A percentile compares a stretch with the other conserved stretches of the same genome.
phyloP scores from a whole-genome alignment of 805 yeast genomes.

The Wickerhamiella brachini region DNA sequence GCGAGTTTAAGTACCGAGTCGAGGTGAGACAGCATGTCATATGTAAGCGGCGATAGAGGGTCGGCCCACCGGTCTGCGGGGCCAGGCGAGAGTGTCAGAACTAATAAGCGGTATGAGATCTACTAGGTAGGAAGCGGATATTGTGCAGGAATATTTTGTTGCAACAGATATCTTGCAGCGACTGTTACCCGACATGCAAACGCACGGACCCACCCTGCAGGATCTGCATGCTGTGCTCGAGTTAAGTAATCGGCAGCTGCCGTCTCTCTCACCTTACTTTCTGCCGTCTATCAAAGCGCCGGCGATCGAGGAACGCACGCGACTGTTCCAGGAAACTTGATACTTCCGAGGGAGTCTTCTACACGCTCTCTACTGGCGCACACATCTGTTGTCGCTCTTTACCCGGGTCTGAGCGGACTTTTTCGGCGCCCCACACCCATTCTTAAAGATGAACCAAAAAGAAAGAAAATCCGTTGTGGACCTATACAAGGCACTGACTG shows the following conservation, averaged over 20 bases:
- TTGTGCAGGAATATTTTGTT: background rate
- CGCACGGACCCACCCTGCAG: background rate
- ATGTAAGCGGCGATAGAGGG: background rate
- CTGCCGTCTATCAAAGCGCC: background rate
- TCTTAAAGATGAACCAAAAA: slow-evolving; percentile 4
- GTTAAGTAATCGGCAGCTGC: background rate
- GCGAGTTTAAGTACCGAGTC: background rate
- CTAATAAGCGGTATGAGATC: too few species aligned
- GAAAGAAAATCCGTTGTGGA: slow-evolving; percentile 26
- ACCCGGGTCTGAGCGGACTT: background rate
- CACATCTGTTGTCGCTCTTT: background rate
- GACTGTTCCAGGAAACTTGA: background rate
- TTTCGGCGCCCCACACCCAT: background rate
- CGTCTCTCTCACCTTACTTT: background rate
- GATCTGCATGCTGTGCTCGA: background rate
- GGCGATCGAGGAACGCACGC: background rate
- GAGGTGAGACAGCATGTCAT: background rate
- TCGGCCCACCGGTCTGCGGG: too few species aligned
- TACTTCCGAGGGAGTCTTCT: background rate
- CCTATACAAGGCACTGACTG: slow-evolving; percentile 24
- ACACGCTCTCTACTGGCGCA: background rate
- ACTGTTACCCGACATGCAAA: background rate
- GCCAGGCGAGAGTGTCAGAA: too few species aligned
- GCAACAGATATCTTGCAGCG: background rate
- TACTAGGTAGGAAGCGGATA: too few species aligned